These are phyloP conservation scores for Microdochium trichocladiopsis DNA, from an alignment of 2,329 filamentous ascomycete species.

Conservation along the genomic window DNA sequence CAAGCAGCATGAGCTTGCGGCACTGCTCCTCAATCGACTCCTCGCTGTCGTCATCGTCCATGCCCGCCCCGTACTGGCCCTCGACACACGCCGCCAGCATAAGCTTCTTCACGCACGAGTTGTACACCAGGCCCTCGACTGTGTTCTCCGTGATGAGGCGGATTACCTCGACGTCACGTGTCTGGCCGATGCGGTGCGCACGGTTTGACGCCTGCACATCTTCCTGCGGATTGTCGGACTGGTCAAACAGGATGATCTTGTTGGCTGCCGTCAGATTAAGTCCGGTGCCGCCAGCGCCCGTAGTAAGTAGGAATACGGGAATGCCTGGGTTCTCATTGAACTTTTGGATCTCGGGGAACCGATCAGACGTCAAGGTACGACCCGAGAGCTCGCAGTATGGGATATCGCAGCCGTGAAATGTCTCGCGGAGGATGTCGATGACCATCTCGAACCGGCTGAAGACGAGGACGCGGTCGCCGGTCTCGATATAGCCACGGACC, in stretches of 20 bases:
- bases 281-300: slow-evolving; percentile 90
- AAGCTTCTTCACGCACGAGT: slow-evolving; percentile 86
- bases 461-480: slow-evolving; percentile 80
- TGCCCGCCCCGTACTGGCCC: slow-evolving; percentile 61
- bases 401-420: slow-evolving; percentile 66
- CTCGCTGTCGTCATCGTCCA: slow-evolving; percentile 40
- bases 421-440: slow-evolving; percentile 82
- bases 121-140: slow-evolving; percentile 90
- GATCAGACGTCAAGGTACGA: slow-evolving; percentile 69
- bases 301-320: slow-evolving; percentile 87
- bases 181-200: slow-evolving; percentile 91
- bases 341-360: slow-evolving; percentile 81
- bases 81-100: slow-evolving; percentile 57
- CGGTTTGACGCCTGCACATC: slow-evolving; percentile 98
- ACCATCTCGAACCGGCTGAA: slow-evolving; percentile 93
- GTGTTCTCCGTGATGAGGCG: slow-evolving; percentile 74
- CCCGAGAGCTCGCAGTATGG: slow-evolving; percentile 84
- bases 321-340: slow-evolving; percentile 74
- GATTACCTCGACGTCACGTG: slow-evolving; percentile 81
- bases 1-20: slow-evolving; percentile 19
- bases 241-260: slow-evolving; percentile 96
- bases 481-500: slow-evolving; percentile 63
- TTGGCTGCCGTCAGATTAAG: slow-evolving; percentile 95
- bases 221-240: slow-evolving; percentile 95
- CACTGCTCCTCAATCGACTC: slow-evolving; percentile 22